Percentiles rank a stretch among this genome's conserved stretches.
phyloP scores from a whole-genome alignment of 2,329 filamentous ascomycete genomes.

The Ascochyta clinopodiicola region DNA sequence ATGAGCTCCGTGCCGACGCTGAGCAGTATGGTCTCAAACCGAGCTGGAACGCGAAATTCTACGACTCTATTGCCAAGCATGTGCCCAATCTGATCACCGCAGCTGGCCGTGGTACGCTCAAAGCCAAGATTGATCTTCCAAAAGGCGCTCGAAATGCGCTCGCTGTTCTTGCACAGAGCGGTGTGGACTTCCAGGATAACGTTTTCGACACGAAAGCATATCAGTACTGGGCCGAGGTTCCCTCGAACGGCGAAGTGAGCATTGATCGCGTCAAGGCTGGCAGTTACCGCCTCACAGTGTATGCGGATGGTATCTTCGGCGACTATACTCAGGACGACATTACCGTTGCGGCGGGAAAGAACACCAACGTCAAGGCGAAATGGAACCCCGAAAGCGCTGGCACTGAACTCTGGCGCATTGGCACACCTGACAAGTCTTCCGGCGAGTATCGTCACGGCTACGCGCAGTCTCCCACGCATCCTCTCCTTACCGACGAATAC shows the following conservation, averaged over 20 bases:
- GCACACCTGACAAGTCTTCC: conserved; percentile 65
- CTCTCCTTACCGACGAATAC: conserved; percentile 62
- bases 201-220: conserved; percentile 60
- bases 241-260: conserved; percentile 56
- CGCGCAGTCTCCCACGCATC: conserved; percentile 56
- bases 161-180: conserved; percentile 61
- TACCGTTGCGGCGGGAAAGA: conserved; percentile 52
- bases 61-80: conserved; percentile 65
- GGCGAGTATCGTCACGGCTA: conserved; percentile 67
- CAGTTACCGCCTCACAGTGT: conserved; percentile 67
- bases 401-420: conserved; percentile 66
- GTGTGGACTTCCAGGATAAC: conserved; percentile 65
- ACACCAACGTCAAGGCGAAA: conserved; percentile 40
- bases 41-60: conserved; percentile 65
- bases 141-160: conserved; percentile 58
- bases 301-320: conserved; percentile 67
- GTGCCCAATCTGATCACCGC: conserved; percentile 66
- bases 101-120: conserved; percentile 57
- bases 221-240: conserved; percentile 64
- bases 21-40: conserved; percentile 57
- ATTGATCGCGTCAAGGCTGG: conserved; percentile 64
- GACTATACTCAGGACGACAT: conserved; percentile 63
- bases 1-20: conserved; percentile 61
- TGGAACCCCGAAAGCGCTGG: conserved; percentile 65
- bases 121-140: conserved; percentile 60